Conservation (phyloP, 1,284 basidiomycete species). For the Ceratobasidium sp. region DNA sequence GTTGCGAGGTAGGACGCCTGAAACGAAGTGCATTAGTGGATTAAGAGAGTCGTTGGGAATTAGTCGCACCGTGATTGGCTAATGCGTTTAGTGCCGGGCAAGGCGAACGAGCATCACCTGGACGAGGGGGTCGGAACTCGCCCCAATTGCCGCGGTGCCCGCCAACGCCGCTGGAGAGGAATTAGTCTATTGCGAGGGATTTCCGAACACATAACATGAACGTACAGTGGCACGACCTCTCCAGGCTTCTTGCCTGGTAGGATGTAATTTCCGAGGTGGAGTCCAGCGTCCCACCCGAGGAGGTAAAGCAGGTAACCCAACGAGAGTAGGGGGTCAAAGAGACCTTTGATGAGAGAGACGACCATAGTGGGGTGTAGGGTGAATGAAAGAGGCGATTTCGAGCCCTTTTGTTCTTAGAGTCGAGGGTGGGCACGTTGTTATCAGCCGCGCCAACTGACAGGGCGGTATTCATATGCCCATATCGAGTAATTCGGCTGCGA, state of each 20-base stretch:
- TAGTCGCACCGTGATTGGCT: constrained; percentile 37
- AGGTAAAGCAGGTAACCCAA: constrained; percentile 12
- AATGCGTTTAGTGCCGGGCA: constrained; percentile 40
- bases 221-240: constrained; percentile 20
- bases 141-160: constrained; percentile 36
- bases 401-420: constrained; percentile 7
- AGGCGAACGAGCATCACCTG: constrained; percentile 30
- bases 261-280: constrained; percentile 29
- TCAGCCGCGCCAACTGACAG: neutral
- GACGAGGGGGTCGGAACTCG: constrained; percentile 24
- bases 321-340: constrained; percentile 19
- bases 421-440: constrained; percentile 15
- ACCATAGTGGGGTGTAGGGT: constrained; percentile 2
- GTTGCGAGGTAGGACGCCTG: constrained; percentile 38
- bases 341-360: constrained; percentile 27
- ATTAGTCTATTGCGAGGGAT: neutral
- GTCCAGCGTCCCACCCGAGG: constrained; percentile 33
- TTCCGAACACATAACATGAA: no score
- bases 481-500: neutral
- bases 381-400: neutral
- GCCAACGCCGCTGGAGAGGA: constrained; percentile 9
- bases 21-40: neutral
- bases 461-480: constrained; percentile 29
- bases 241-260: constrained; percentile 9
- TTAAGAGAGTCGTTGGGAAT: neutral